phyloP scores from a whole-genome alignment of 257 asterid genomes.

The Fraxinus quadrangulata region DNA sequence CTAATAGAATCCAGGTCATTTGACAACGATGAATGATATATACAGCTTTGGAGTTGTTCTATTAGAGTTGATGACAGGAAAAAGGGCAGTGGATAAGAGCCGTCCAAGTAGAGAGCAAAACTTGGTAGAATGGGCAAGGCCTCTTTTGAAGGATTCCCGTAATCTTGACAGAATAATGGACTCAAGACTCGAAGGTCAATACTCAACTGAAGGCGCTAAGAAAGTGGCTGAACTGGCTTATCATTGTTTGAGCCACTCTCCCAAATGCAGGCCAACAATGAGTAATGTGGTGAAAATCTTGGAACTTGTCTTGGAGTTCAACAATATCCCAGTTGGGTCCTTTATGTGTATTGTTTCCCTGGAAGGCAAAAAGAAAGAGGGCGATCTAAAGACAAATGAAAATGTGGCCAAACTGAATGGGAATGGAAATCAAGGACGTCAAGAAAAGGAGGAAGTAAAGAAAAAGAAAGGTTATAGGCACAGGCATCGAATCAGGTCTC shows the following conservation, averaged over 20 bases:
- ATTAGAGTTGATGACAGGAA: constrained; percentile 69
- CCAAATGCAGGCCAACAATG: constrained; percentile 72
- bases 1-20: constrained; percentile 52
- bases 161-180: constrained; percentile 64
- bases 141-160: constrained; percentile 60
- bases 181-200: constrained; percentile 69
- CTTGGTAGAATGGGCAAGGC: constrained; percentile 81
- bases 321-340: constrained; percentile 54
- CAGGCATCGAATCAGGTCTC: constrained; percentile 43
- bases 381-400: constrained; percentile 21
- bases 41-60: constrained; percentile 80
- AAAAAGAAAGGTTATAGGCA: constrained; percentile 48
- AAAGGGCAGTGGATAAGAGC: constrained; percentile 53
- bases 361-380: constrained; percentile 19
- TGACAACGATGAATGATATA: constrained; percentile 73
- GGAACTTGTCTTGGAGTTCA: constrained; percentile 42
- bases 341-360: constrained; percentile 55
- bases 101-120: constrained; percentile 59
- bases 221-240: constrained; percentile 68
- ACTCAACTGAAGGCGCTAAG: constrained; percentile 66
- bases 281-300: constrained; percentile 52
- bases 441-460: constrained; percentile 11
- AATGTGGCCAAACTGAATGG: constrained; percentile 16
- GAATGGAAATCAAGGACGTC: not conserved
- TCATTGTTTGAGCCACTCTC: constrained; percentile 57